Conservation (phyloP, 2,329 filamentous ascomycete genomes). For the Neodidymelliopsis sp. region DNA sequence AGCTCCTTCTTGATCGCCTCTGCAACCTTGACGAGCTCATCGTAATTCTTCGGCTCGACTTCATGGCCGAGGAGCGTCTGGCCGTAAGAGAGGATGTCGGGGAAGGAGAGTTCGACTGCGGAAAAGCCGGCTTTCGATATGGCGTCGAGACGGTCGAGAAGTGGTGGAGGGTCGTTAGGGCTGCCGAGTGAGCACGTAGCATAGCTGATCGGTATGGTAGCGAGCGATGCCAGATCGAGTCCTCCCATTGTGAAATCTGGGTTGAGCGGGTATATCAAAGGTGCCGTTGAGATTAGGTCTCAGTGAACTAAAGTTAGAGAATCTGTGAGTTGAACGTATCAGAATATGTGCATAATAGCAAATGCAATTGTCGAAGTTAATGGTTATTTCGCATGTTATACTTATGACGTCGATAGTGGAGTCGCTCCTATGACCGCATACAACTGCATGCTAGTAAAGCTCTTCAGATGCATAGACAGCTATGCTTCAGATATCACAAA, state of each 20-base stretch:
- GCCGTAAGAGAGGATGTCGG: slow-evolving; percentile 72
- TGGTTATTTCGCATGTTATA: slow-evolving; percentile 23
- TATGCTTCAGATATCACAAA: too few species aligned
- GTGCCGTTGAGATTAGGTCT: neutral
- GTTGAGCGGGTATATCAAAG: neutral
- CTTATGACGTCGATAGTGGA: slow-evolving; percentile 37
- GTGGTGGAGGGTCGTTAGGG: slow-evolving; percentile 52
- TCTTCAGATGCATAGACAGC: too few species aligned
- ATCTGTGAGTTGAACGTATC: too few species aligned
- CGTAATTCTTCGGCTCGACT: slow-evolving; percentile 66
- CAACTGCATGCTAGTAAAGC: slow-evolving; percentile 2
- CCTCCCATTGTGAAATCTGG: slow-evolving; percentile 36
- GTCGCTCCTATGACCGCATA: slow-evolving; percentile 20
- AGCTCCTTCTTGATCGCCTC: slow-evolving; percentile 63
- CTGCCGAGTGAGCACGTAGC: slow-evolving; percentile 64
- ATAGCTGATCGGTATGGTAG: slow-evolving; percentile 60
- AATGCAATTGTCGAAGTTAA: neutral
- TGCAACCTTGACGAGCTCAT: slow-evolving; percentile 63
- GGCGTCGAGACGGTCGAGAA: slow-evolving; percentile 67
- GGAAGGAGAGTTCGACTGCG: slow-evolving; percentile 77
- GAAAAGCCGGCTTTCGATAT: slow-evolving; percentile 71
- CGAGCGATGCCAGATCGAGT: slow-evolving; percentile 45
- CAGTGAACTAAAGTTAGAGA: neutral
- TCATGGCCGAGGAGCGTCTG: slow-evolving; percentile 58
- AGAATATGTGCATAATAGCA: neutral